phyloP scores from a whole-genome alignment of 2,329 filamentous ascomycete genomes.

The Trichoderma hamatum region DNA sequence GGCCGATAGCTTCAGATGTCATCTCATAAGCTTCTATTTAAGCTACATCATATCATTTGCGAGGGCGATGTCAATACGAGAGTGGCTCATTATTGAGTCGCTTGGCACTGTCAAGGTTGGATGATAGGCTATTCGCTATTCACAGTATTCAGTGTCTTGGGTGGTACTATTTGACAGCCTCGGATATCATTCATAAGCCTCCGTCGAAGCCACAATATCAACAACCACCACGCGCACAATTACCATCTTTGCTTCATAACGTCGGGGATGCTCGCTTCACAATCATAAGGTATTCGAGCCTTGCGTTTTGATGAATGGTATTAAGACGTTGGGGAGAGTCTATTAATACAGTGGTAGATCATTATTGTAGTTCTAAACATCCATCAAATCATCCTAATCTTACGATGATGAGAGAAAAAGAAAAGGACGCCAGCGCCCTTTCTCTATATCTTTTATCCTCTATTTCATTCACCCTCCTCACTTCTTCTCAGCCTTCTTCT shows the following conservation, averaged over 20 bases:
- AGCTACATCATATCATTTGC: not conserved
- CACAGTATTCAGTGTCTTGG: not conserved
- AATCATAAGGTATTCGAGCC: not conserved
- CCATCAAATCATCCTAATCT: not conserved
- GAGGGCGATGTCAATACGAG: not conserved
- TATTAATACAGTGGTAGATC: not conserved
- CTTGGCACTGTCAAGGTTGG: not conserved
- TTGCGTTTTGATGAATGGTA: not conserved
- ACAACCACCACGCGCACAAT: too few relatives aligned
- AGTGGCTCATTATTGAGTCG: not conserved
- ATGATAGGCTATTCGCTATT: not conserved
- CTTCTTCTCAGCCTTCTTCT: slow-evolving; percentile 31
- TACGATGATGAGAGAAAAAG: not conserved
- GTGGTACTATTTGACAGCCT: too few relatives aligned
- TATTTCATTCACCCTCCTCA: not conserved
- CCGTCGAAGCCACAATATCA: too few relatives aligned
- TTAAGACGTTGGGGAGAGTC: not conserved
- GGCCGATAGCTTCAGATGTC: not conserved
- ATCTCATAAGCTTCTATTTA: not conserved
- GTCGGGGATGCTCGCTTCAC: not conserved
- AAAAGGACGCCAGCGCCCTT: slow-evolving; percentile 1
- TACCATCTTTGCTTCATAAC: not conserved
- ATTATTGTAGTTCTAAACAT: not conserved
- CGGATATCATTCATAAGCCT: too few relatives aligned
- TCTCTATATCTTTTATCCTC: not conserved